Conservation (phyloP, 2,329 filamentous ascomycete species). For the Colletotrichum sublineola region DNA sequence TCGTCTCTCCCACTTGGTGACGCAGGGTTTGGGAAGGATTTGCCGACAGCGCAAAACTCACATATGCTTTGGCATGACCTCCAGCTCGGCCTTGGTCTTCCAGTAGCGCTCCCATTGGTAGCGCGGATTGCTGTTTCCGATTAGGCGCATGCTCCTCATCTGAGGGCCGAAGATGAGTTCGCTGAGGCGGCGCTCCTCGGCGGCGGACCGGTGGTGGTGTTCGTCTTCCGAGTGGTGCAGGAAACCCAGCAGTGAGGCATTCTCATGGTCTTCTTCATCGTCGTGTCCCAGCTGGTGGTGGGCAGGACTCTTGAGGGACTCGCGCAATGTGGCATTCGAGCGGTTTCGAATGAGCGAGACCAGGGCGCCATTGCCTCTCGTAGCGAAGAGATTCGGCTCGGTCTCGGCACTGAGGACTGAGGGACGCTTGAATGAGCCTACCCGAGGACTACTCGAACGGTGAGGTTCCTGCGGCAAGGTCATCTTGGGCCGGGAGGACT, state of each 20-base stretch:
- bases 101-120: conserved; percentile 92
- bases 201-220: conserved; percentile 57
- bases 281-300: conserved; percentile 44
- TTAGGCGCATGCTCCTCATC: conserved; percentile 86
- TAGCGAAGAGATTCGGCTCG: conserved; percentile 68
- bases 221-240: conserved; percentile 54
- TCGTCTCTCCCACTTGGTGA: conserved; percentile 2
- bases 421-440: conserved; percentile 44
- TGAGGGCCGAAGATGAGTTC: conserved; percentile 75
- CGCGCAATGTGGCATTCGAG: conserved; percentile 40
- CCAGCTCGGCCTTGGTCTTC: conserved; percentile 82
- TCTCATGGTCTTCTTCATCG: conserved; percentile 47
- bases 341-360: conserved; percentile 64
- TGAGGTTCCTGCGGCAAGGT: conserved; percentile 37
- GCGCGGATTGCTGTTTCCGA: conserved; percentile 87
- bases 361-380: conserved; percentile 51
- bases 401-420: conserved; percentile 52
- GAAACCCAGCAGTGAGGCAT: conserved; percentile 34
- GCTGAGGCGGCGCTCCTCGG: conserved; percentile 71
- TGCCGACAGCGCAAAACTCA: conserved; percentile 50
- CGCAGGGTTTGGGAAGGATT: conserved; percentile 1
- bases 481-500: conserved; percentile 25
- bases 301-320: conserved; percentile 38
- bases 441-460: conserved; percentile 35
- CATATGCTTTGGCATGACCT: conserved; percentile 78